A percentile compares a stretch with the other conserved stretches of the same genome.
Evolutionary conservation across 495 filamentous ascomycete species (phyloP).

Genomic region (Penicillium manginii): DNA sequence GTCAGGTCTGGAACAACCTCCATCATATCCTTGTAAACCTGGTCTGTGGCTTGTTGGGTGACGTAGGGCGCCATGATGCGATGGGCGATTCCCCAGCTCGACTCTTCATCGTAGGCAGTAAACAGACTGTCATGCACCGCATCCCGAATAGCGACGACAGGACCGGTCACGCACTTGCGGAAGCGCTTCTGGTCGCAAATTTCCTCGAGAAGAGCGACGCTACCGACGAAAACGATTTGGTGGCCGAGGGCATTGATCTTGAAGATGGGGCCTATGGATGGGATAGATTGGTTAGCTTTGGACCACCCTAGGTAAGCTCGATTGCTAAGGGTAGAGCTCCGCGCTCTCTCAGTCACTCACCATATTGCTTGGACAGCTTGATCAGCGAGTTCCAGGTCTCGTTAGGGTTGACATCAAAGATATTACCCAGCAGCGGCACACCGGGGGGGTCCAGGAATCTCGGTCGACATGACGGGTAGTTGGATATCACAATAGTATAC

Average conservation of each 20-base stretch:
- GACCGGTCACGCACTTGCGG: slow-evolving; percentile 60
- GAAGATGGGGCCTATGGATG: slow-evolving; percentile 64
- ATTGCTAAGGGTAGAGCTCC: background rate
- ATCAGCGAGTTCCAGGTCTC: slow-evolving; percentile 67
- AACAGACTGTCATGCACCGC: slow-evolving; percentile 73
- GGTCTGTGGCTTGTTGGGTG: slow-evolving; percentile 37
- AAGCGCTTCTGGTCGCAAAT: slow-evolving; percentile 75
- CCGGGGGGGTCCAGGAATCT: slow-evolving; percentile 30
- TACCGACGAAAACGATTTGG: slow-evolving; percentile 55
- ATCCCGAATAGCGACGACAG: slow-evolving; percentile 63
- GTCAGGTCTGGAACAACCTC: slow-evolving; percentile 68
- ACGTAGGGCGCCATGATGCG: slow-evolving; percentile 59
- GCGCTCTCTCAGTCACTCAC: slow-evolving; percentile 29
- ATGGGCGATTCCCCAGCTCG: slow-evolving; percentile 75
- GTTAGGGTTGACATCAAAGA: slow-evolving; percentile 62
- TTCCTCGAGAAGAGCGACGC: slow-evolving; percentile 65
- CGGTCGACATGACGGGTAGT: slow-evolving; percentile 17
- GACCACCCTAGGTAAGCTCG: background rate
- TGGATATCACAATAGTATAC: slow-evolving; percentile 15
- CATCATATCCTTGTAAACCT: slow-evolving; percentile 59
- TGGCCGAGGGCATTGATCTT: slow-evolving; percentile 60
- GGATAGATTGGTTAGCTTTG: slow-evolving; percentile 4
- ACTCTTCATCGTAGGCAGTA: slow-evolving; percentile 64
- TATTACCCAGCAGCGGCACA: slow-evolving; percentile 70
- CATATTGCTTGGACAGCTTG: slow-evolving; percentile 66